Percentiles rank a stretch among this genome's conserved stretches.
Evolutionary conservation across 768 basidiomycete species (phyloP).

Genomic region (Xanthoconium stramineum): DNA sequence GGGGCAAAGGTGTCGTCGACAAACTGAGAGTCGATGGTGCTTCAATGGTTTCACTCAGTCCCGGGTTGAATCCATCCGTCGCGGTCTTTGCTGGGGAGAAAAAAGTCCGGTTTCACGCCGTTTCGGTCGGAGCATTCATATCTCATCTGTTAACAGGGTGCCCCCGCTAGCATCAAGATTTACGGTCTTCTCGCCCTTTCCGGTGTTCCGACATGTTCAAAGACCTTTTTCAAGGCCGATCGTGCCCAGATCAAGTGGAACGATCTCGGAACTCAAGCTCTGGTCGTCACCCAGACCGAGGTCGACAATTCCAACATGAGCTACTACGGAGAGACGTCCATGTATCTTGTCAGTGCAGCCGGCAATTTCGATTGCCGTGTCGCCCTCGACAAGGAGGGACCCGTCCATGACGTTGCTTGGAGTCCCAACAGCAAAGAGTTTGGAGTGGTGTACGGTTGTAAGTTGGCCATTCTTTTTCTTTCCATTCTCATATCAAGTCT

Average conservation of each 20-base stretch:
- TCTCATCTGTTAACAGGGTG: constrained; percentile 49
- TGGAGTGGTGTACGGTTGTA: constrained; percentile 94
- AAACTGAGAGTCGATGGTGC: constrained; percentile 83
- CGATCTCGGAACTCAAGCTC: constrained; percentile 83
- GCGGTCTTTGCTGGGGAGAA: constrained; percentile 93
- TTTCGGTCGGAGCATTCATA: neutral
- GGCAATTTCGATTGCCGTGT: constrained; percentile 94
- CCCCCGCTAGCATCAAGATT: constrained; percentile 84
- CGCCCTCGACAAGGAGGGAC: constrained; percentile 89
- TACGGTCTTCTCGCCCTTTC: constrained; percentile 65
- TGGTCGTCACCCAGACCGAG: constrained; percentile 92
- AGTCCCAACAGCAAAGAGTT: constrained; percentile 97
- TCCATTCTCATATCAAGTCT: neutral
- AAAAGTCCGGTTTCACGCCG: constrained; percentile 50
- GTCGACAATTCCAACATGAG: constrained; percentile 97
- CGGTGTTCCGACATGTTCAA: constrained; percentile 74
- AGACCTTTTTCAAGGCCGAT: constrained; percentile 96
- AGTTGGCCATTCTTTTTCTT: constrained; percentile 32
- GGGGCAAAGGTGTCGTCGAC: constrained; percentile 74
- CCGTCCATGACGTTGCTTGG: constrained; percentile 96
- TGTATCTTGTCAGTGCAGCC: constrained; percentile 88
- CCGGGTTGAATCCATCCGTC: constrained; percentile 82
- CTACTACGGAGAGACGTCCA: constrained; percentile 96
- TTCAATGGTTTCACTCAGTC: constrained; percentile 72
- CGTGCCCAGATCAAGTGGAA: constrained; percentile 96